Base-by-base conservation (phyloP, 2,329 filamentous ascomycete species). In the Gnomoniopsis sp. region DNA sequence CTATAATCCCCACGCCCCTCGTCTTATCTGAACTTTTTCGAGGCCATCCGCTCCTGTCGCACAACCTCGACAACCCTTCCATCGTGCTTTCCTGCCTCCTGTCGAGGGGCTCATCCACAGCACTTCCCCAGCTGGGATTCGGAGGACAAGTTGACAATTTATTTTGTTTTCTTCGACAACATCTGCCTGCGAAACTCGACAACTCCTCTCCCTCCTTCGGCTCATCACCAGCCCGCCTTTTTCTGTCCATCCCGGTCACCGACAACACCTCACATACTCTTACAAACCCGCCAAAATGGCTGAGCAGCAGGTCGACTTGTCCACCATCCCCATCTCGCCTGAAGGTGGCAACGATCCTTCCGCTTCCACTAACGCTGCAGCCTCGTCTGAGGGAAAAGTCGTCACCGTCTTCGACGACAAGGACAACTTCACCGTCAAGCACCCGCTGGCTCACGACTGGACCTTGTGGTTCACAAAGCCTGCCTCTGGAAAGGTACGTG, bases 401-500 rank as follows among this genome's bases (percentile, higher is more conserved):
- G 83, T 96, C 69, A 99, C 95, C 49, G 93, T 99, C 67, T 99
- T 99, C 80, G 93, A 99, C 74, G 92, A 98, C 78, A 89, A 95
- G 68, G 90, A 97, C 66, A 97, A 99, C 83, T 99, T 99, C 85
- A 99, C 96, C 70, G 95, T 99, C 76, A 99, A 98, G 84, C 95
- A 99, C 75, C 93, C 93, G 66, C 84, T 99, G 62, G 93, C 96
- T 84, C 90, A 97, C 82, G 89, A 90, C 73, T 99, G 95, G 95
- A 98, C 95, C 60, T 82, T 99, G 58, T 99, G 96, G 96, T 99
- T 98, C 82, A 98, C 93, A 70, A 98, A 98, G 85, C 93, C 95
- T 55, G 90, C 93, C 47, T 96, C 88, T 73, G 93, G 92, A 79
- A 97, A 96, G 88, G 92, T 95, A 76, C 61, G 79, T 69, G 41